Percentiles rank a stretch among this genome's conserved stretches.
These are phyloP conservation scores for Phytomonas francai DNA, from an alignment of 208 protist genomes.

Conservation along the genomic window DNA sequence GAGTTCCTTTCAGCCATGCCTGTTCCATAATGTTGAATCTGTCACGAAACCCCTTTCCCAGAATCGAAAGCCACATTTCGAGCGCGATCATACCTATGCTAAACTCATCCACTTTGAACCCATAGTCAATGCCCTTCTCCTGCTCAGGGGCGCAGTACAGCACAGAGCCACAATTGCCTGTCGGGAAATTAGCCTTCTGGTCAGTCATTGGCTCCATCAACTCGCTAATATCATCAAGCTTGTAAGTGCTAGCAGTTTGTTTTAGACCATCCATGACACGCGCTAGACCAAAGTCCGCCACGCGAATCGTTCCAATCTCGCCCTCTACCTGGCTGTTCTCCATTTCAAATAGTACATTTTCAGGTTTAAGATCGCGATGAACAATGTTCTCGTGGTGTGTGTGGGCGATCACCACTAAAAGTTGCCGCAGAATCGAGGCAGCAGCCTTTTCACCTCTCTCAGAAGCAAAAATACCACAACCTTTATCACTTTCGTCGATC, in stretches of 20 bases:
- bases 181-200: slow-evolving; percentile 17
- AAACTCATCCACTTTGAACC: slow-evolving; percentile 84
- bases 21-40: slow-evolving; percentile 73
- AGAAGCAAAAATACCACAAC: slow-evolving; percentile 32
- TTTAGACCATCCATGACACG: slow-evolving; percentile 46
- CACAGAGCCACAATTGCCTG: slow-evolving; percentile 64
- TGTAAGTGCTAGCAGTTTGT: slow-evolving; percentile 33
- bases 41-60: slow-evolving; percentile 69
- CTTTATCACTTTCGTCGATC: slow-evolving; percentile 56
- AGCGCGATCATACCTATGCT: slow-evolving; percentile 83
- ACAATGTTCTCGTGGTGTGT: slow-evolving; percentile 68
- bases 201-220: slow-evolving; percentile 7
- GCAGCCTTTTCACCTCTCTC: slow-evolving; percentile 50
- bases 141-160: slow-evolving; percentile 82
- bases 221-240: slow-evolving; percentile 22
- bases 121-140: slow-evolving; percentile 62
- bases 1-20: slow-evolving; percentile 43
- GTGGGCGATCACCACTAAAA: slow-evolving; percentile 65
- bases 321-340: slow-evolving; percentile 25
- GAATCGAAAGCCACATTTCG: slow-evolving; percentile 82
- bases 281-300: slow-evolving; percentile 78
- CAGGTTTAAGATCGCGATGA: slow-evolving; percentile 78
- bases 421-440: slow-evolving; percentile 65
- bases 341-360: slow-evolving; percentile 77
- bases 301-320: slow-evolving; percentile 63